Base-by-base conservation (phyloP, 768 basidiomycete genomes). In the Galerina sulciceps region DNA sequence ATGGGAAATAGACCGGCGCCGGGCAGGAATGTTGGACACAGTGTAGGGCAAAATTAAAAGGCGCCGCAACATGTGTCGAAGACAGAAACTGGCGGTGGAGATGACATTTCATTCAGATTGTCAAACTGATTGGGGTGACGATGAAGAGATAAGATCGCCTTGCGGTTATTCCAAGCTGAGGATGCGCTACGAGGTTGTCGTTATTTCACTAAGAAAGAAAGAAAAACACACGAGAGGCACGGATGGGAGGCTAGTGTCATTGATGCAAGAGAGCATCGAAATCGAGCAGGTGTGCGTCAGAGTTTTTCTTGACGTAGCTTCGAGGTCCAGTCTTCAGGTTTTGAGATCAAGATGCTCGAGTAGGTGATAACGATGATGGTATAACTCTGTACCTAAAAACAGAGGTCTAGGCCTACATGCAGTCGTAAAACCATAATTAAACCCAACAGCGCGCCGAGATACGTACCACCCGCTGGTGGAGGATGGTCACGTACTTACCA, bases 401-500 rank as follows among this genome's bases (percentile, higher is more conserved):
- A 31, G 26, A 31, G 26, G 26, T 8, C 26, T 31, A 31, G 8
- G 5, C 26, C 26, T 31, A 31, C 26, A 31, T 31, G 26, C 26
- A 31, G 26, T 31, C 26, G 8, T 31, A 31, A 31, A 31, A 31
- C 26, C 26, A 31, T 31, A 31, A 31, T 8, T 8, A 31, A 31
- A 31, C 26, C 8, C 26, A 31, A 31, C 26, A 31, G 26, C 26
- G 5, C 26, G 2, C 26, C 26, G 8, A 4, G 26, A 8, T 31
- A 31, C 26, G 5, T 31, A 31, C 26, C 26, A 31, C 5, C 26
- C 26, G 26, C 8, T 31, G 26, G 8, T 31, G 8, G 26, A 31
- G 26, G 8, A 14, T 20, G 22, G 8, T 20, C 6, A 37, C 20
- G 14, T 38, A 36, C 18, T 63, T 84, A 93, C 90, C 90, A 93